Conservation (phyloP, 148 eudicot species). For the Polygonum aviculare region DNA sequence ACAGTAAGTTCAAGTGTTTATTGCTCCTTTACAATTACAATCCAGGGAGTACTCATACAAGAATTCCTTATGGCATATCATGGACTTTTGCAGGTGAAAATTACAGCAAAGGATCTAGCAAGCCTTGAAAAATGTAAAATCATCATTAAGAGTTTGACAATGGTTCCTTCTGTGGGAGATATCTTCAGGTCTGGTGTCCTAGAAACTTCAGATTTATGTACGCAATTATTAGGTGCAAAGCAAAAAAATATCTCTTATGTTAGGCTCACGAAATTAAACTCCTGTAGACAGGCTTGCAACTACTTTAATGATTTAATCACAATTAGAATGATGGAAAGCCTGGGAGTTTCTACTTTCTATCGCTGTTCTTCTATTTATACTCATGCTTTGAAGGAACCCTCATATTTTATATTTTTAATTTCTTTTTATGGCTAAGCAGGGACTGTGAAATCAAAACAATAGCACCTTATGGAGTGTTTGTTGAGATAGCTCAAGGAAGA, state of each 20-base stretch:
- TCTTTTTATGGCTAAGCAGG: constrained; percentile 25
- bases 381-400: neutral
- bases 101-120: constrained; percentile 53
- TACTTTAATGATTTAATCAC: neutral
- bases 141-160: constrained; percentile 65
- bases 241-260: neutral
- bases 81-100: constrained; percentile 53
- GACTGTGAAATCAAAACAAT: constrained; percentile 81
- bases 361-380: neutral
- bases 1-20: constrained; percentile 36
- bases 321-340: neutral
- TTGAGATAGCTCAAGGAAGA: constrained; percentile 90
- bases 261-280: neutral
- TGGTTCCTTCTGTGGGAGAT: constrained; percentile 88
- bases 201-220: neutral
- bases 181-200: constrained; percentile 56
- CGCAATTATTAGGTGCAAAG: neutral
- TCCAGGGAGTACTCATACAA: neutral
- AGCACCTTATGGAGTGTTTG: constrained; percentile 81
- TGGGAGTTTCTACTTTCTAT: neutral
- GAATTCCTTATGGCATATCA: neutral
- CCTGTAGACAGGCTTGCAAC: neutral
- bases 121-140: constrained; percentile 79
- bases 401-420: neutral
- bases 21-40: constrained; percentile 6